phyloP scores from a whole-genome alignment of 75 land plant genomes.

The Gnetum montanum region DNA sequence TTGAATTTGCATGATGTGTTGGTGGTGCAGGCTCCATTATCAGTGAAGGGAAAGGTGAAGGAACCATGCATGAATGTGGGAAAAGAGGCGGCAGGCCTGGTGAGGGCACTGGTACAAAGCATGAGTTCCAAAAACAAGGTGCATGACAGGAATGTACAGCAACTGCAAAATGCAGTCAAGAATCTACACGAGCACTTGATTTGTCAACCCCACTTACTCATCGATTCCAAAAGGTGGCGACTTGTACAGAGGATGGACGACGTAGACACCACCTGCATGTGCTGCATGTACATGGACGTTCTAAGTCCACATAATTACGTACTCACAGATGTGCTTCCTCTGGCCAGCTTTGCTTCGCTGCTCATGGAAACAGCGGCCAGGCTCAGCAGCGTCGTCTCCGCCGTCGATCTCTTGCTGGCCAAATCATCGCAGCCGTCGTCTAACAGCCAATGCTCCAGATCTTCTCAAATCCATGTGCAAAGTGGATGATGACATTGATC shows the following conservation, averaged over 20 bases:
- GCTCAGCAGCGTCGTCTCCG: background rate
- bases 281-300: background rate
- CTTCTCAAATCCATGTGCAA: no score
- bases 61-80: background rate
- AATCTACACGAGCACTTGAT: background rate
- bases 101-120: background rate
- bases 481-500: no score
- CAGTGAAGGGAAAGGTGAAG: background rate
- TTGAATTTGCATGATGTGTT: no score
- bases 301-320: background rate
- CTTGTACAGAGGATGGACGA: background rate
- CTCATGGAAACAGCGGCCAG: background rate
- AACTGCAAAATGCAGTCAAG: no score
- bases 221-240: background rate
- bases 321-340: background rate
- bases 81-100: background rate
- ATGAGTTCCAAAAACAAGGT: background rate
- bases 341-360: conserved; percentile 1
- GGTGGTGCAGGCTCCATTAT: background rate
- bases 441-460: no score
- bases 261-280: background rate
- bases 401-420: no score
- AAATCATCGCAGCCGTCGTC: no score
- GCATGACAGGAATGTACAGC: background rate
- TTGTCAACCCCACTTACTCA: background rate